A percentile compares a stretch with the other conserved stretches of the same genome.
Evolutionary conservation across 805 yeast genomes (phyloP).

Genomic region (Myxozyma geophila): DNA sequence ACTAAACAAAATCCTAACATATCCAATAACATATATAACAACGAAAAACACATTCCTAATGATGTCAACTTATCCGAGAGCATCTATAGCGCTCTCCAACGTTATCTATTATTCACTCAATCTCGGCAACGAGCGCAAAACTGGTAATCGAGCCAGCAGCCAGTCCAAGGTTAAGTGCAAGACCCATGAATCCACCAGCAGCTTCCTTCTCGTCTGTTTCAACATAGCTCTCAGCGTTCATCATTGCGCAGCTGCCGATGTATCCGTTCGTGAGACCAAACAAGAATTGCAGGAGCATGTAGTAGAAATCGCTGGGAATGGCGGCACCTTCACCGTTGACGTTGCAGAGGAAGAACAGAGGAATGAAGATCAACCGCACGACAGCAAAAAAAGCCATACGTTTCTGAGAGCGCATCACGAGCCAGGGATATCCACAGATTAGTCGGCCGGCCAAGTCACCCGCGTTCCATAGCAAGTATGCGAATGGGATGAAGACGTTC

Average conservation of each 20-base stretch:
- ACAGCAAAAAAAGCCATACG: slow-evolving; percentile 24
- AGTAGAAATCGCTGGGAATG: slow-evolving; percentile 61
- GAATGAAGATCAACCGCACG: slow-evolving; percentile 56
- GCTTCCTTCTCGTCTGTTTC: slow-evolving; percentile 77
- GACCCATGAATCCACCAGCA: slow-evolving; percentile 90
- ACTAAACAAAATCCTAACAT: not conserved
- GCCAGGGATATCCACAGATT: slow-evolving; percentile 55
- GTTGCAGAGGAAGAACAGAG: slow-evolving; percentile 73
- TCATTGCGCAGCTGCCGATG: slow-evolving; percentile 75
- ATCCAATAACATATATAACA: not conserved
- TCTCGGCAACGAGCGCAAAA: slow-evolving; percentile 48
- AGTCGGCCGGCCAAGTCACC: slow-evolving; percentile 87
- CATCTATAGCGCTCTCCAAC: too few species aligned
- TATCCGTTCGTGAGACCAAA: slow-evolving; percentile 93
- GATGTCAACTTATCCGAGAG: too few species aligned
- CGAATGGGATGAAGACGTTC: slow-evolving; percentile 68
- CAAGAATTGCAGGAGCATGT: slow-evolving; percentile 68
- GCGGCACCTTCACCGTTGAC: slow-evolving; percentile 51
- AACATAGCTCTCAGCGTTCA: slow-evolving; percentile 67
- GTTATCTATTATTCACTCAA: slow-evolving; percentile 7
- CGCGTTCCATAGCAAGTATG: slow-evolving; percentile 82
- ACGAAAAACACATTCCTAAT: too few species aligned
- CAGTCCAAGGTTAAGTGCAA: slow-evolving; percentile 77
- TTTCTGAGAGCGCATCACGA: slow-evolving; percentile 18
- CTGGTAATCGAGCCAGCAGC: slow-evolving; percentile 79